These are phyloP conservation scores for Deakozyma indianensis DNA, from an alignment of 805 yeast genomes.

Conservation along the genomic window DNA sequence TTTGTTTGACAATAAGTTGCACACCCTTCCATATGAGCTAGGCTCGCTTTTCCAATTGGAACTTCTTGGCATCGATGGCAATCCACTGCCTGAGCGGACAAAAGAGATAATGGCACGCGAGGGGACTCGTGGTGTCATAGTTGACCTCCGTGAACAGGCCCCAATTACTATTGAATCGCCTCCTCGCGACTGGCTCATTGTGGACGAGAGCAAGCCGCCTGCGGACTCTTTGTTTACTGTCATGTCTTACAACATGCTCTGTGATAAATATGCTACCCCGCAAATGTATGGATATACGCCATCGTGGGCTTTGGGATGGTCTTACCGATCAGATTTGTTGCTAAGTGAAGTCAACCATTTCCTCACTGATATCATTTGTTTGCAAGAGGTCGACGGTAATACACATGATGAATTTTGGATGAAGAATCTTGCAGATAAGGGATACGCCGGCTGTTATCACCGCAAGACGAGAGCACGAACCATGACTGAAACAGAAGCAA, in stretches of 20 bases:
- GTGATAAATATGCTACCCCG: conserved; percentile 91
- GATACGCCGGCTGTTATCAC: conserved; percentile 71
- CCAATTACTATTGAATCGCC: conserved; percentile 52
- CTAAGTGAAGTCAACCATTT: conserved; percentile 54
- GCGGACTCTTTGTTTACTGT: not conserved
- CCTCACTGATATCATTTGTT: conserved; percentile 67
- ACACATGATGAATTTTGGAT: conserved; percentile 79
- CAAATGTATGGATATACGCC: conserved; percentile 90
- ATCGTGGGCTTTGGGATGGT: conserved; percentile 94
- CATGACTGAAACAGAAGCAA: conserved; percentile 65
- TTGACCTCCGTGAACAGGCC: conserved; percentile 67
- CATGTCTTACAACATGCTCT: conserved; percentile 68
- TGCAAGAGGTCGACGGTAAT: conserved; percentile 89
- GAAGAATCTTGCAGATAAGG: conserved; percentile 54
- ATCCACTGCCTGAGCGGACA: conserved; percentile 54
- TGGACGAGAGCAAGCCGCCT: conserved; percentile 32
- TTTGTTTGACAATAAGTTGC: conserved; percentile 73
- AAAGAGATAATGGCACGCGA: conserved; percentile 59
- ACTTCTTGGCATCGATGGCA: conserved; percentile 88
- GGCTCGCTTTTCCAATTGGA: conserved; percentile 76
- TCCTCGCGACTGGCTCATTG: conserved; percentile 71
- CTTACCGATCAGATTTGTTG: conserved; percentile 65
- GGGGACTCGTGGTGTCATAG: conserved; percentile 74
- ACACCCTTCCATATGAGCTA: conserved; percentile 65
- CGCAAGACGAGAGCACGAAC: conserved; percentile 88